phyloP scores from a whole-genome alignment of 2,329 filamentous ascomycete genomes.

The Ophiostoma sp. region DNA sequence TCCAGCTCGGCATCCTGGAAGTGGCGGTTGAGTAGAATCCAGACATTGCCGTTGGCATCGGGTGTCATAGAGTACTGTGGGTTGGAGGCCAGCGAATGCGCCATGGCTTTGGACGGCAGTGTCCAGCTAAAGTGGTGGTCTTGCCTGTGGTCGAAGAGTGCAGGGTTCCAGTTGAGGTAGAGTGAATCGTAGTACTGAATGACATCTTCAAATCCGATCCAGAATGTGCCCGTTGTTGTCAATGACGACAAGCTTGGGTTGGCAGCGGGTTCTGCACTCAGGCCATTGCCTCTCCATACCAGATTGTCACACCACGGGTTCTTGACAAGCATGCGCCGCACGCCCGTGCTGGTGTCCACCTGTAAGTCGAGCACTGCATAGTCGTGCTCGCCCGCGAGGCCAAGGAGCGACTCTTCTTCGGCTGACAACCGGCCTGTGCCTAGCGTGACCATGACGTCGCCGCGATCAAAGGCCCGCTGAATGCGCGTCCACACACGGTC shows the following conservation, averaged over 20 bases:
- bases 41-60: conserved; percentile 57
- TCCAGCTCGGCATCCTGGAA: conserved; percentile 65
- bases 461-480: conserved; percentile 64
- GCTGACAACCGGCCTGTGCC: conserved; percentile 78
- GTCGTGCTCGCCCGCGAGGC: conserved; percentile 84
- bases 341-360: conserved; percentile 46
- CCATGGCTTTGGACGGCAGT: conserved; percentile 43
- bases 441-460: conserved; percentile 81
- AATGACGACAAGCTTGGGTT: conserved; percentile 6
- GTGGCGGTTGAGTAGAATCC: conserved; percentile 82
- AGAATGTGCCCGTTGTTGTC: conserved; percentile 62
- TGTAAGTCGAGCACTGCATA: conserved; percentile 83
- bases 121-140: conserved; percentile 90
- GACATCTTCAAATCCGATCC: conserved; percentile 85
- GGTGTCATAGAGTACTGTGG: conserved; percentile 67
- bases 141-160: conserved; percentile 71
- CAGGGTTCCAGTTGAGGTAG: conserved; percentile 96
- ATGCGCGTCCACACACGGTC: conserved; percentile 74
- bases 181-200: conserved; percentile 91
- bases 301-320: conserved; percentile 91
- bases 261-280: conserved; percentile 5
- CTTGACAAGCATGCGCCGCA: conserved; percentile 73
- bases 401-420: conserved; percentile 72
- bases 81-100: conserved; percentile 57
- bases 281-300: conserved; percentile 58